Conservation (phyloP, 163 green algal species). For the Chloromonas sp. region DNA sequence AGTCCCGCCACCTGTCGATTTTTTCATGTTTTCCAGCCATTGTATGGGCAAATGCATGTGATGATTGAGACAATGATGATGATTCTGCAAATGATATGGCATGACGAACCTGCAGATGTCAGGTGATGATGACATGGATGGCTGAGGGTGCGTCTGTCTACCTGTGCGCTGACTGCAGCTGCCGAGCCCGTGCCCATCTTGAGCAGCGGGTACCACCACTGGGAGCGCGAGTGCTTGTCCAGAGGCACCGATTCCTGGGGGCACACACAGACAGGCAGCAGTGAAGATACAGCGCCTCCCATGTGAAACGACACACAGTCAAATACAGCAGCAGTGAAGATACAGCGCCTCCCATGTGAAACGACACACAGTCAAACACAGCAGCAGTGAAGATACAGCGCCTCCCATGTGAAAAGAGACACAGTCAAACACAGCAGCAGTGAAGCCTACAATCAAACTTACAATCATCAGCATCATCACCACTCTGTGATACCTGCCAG, state of each 20-base stretch:
- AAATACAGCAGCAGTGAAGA: background rate
- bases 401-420: background rate
- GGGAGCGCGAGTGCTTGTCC: conserved; percentile 16
- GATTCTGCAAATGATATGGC: no score
- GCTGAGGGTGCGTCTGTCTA: background rate
- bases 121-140: no score
- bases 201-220: conserved; percentile 35
- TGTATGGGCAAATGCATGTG: no score
- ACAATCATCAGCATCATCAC: no score
- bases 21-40: no score
- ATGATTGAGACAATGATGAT: no score
- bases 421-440: background rate
- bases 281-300: no score
- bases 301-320: background rate
- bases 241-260: conserved; percentile 22
- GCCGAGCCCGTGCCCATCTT: conserved; percentile 54
- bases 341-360: no score
- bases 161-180: conserved; percentile 43
- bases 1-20: no score
- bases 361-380: background rate
- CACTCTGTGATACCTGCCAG: no score
- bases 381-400: background rate
- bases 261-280: background rate
- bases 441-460: no score
- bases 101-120: no score